Conservation (phyloP, 140 eudicot genomes). For the Flaveria floridana region DNA sequence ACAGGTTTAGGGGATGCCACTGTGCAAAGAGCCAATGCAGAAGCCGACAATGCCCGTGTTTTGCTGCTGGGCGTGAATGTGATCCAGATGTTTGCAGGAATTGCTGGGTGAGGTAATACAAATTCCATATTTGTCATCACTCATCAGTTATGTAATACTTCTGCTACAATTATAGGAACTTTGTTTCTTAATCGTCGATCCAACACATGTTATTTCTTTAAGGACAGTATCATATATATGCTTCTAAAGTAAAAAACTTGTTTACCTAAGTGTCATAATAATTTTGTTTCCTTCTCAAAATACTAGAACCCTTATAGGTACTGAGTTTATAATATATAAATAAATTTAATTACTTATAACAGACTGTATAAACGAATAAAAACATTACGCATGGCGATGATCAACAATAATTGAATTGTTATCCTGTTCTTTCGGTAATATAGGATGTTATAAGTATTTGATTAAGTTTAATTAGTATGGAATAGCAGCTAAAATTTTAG, state of each 20-base stretch:
- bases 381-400: neutral
- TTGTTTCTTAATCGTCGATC: constrained; percentile 7
- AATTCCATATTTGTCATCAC: neutral
- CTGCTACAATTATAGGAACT: constrained; percentile 16
- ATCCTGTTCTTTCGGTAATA: neutral
- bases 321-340: neutral
- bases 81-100: constrained; percentile 98
- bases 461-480: neutral
- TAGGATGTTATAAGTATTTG: neutral
- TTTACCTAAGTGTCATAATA: neutral
- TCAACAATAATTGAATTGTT: neutral
- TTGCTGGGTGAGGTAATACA: constrained; percentile 93
- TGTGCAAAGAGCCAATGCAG: constrained; percentile 99
- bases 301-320: neutral
- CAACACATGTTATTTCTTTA: constrained; percentile 1
- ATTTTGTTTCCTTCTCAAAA: neutral
- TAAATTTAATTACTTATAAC: neutral
- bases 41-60: constrained; percentile 97
- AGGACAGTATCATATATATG: neutral
- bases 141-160: constrained; percentile 7
- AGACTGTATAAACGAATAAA: neutral
- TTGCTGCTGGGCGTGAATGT: constrained; percentile 98
- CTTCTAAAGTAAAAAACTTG: neutral
- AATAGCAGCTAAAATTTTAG: neutral
- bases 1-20: constrained; percentile 95